A percentile compares a stretch with the other conserved stretches of the same genome.
phyloP scores from a whole-genome alignment of 176 grass and related monocot species.

The Elaeis guineensis region DNA sequence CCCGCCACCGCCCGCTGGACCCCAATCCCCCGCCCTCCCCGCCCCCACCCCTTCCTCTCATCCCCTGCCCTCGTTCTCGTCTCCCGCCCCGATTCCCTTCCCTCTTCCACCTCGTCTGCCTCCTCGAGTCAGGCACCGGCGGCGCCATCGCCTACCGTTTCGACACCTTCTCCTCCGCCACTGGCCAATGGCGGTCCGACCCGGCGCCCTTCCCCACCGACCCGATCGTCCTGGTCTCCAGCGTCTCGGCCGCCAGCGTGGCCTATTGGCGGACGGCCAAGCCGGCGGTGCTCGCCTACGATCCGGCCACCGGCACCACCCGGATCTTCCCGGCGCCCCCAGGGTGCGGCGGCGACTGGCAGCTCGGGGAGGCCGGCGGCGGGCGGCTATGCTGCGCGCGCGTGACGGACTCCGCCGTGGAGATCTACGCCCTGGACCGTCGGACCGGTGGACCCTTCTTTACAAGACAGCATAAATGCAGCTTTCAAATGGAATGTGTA shows the following conservation, averaged over 20 bases:
- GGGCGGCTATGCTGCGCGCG: conserved; percentile 9
- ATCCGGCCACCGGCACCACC: conserved; percentile 7
- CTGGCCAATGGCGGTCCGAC: conserved; percentile 5
- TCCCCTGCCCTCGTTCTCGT: conserved; percentile 14
- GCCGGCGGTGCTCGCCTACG: conserved; percentile 9
- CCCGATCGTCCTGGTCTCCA: conserved; percentile 8
- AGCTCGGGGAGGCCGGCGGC: conserved; percentile 14
- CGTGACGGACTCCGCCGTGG: conserved; percentile 7
- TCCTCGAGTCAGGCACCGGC: background rate
- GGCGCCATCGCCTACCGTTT: conserved; percentile 4
- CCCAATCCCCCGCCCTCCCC: conserved; percentile 11
- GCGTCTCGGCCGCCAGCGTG: conserved; percentile 11
- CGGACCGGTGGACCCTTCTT: conserved; percentile 2
- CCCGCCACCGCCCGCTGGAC: conserved; percentile 13
- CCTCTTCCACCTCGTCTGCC: conserved; percentile 19
- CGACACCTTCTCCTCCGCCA: conserved; percentile 18
- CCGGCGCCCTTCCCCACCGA: background rate
- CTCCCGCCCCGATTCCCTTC: background rate
- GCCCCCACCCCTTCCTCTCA: conserved; percentile 3
- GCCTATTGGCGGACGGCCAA: conserved; percentile 14
- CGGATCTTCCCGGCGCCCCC: background rate
- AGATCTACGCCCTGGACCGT: conserved; percentile 1
- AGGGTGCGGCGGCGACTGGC: background rate
- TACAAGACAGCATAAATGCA: too few species aligned
- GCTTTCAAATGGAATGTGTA: too few species aligned